Base-by-base conservation (phyloP, 1,139 yeast genomes). In the Debaryomycetaceae sp. region DNA sequence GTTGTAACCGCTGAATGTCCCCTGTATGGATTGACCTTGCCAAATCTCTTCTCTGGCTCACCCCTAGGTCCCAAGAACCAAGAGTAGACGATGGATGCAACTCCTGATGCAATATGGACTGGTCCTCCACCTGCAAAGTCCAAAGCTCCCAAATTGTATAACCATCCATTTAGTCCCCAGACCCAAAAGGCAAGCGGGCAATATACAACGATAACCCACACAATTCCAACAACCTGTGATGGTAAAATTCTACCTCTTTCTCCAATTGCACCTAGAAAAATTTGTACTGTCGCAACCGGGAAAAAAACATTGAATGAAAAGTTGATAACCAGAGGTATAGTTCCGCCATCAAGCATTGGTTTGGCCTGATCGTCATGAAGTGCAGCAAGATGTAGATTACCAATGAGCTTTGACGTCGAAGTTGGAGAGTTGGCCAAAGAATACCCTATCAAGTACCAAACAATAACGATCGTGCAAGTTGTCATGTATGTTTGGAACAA, bases 91-190 rank as follows among this genome's bases (percentile, higher is more conserved):
- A 72, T 54, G 1, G 76, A 68, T 1, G 72, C 70, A 39, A 67
- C 65, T 43, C 78, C 78, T 11, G 72, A 62, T 3, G 77, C 71
- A 44, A 73, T 68, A 57, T 74, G 78, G 34, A 74, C 78, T 4
- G 78, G 78, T 43, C 78, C 78, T 46, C 79, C 79, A 45, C 78
- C 79, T 2, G 78, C 78, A 49, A 72, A 72, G 54, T 74, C 79
- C 43, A 73, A 59, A 5, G 67, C 69, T 9, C 78, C 79, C 38
- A 74, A 55, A 33, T 61, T 64, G 44, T 56, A 62, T 41, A 73
- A 59, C 73, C 75, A 74, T 17, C 79, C 79, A 48, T 70, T 69
- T 6, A 56, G 58, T 39, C 64, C 66, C 79, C 79, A 74, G 6
- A 73, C 70, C 63, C 76, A 65, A 52, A 67, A 73, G 0, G 78